Base-by-base conservation (phyloP, 176 grass and related monocot species). In the Luzula sylvatica region DNA sequence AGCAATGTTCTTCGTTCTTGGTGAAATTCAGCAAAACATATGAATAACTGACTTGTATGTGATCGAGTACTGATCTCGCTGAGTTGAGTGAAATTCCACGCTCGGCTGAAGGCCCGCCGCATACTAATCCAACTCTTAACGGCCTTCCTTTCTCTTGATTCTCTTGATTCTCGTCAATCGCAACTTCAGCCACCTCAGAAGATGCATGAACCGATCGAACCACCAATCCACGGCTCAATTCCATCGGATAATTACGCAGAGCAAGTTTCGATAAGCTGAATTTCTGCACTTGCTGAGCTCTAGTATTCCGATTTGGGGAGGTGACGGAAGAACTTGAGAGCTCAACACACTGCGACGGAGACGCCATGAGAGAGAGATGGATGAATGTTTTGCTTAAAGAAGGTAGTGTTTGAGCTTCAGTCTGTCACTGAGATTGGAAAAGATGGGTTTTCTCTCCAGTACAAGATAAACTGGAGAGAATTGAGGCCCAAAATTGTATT, bases 51-150 rank as follows among this genome's bases (percentile, higher is more conserved):
- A 84, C 89, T 78, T 88, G 80, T 69, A 88, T 95, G 73, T 95
- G 89, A 43, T 95, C 89, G 26, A 95, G 83, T 47, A 95, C 77
- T 2, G 89, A 88, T 64, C 89, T 68, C 7, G 89, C 89, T 7
- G 89, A 88, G 70, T 95, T 88, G 78, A 95, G 79, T 23, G 89
- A 95, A 55, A 95, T 68, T 47, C 89, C 89, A 45, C 89, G 49
- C 76, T 88, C 89, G 16, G 80, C 73, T 18, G 89, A 95, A 42
- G 89, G 89, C 15, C 89, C 89, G 40, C 89, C 83, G 59, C 89
- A 95, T 17, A 95, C 50, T 61, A 95, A 70, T 38, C 83, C 89
- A 7, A 95, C 83, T 14, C 77, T 70, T 27, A 95, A 61, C n/a
- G 76, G 83, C 64, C 80, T 47, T 18, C 54, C 69, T 55, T 57